phyloP scores from a whole-genome alignment of 139 green algal species.

The Desmodesmus armatus region DNA sequence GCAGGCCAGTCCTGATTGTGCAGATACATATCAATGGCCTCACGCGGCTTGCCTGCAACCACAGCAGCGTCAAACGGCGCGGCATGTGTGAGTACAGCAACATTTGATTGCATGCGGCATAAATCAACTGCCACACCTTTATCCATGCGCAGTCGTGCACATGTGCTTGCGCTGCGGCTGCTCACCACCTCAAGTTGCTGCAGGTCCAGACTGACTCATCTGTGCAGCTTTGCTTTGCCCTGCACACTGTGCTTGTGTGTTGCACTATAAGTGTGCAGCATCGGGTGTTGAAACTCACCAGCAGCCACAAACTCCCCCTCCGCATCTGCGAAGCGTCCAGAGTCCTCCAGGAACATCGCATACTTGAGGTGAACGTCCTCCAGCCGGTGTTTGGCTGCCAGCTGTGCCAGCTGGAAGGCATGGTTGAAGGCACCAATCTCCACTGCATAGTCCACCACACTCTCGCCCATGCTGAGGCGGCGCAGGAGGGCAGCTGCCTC shows the following conservation, averaged over 20 bases:
- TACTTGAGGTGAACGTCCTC: constrained; percentile 84
- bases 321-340: constrained; percentile 77
- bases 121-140: background rate
- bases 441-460: constrained; percentile 78
- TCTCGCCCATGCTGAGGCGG: constrained; percentile 75
- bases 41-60: constrained; percentile 72
- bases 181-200: too few relatives aligned
- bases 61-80: background rate
- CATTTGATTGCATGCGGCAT: background rate
- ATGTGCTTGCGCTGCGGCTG: too few relatives aligned
- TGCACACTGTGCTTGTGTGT: too few relatives aligned
- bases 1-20: constrained; percentile 82
- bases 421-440: constrained; percentile 79
- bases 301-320: constrained; percentile 76
- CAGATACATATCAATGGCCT: constrained; percentile 88
- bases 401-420: constrained; percentile 68
- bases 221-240: too few relatives aligned
- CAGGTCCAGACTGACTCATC: too few relatives aligned
- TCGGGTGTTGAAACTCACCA: too few relatives aligned
- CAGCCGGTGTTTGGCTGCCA: constrained; percentile 69
- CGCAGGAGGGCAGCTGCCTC: constrained; percentile 73
- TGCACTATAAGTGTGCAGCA: too few relatives aligned
- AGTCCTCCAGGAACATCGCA: constrained; percentile 91
- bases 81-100: background rate
- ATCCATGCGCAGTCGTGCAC: too few relatives aligned